phyloP scores from a whole-genome alignment of 2,329 filamentous ascomycete species.

The Elsinoe australis region DNA sequence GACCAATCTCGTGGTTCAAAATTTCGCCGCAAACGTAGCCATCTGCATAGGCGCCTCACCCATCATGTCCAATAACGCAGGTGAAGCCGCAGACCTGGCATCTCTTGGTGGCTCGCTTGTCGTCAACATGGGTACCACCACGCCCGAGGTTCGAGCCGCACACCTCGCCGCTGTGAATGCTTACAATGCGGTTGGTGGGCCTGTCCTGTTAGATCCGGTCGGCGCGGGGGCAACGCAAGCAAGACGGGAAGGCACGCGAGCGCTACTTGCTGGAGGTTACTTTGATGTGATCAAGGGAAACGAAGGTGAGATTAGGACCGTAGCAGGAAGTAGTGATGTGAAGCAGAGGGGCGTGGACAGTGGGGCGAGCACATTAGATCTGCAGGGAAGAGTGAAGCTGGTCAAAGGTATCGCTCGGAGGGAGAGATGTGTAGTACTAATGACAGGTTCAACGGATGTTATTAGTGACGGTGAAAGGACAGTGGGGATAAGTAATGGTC shows the following conservation, averaged over 20 bases:
- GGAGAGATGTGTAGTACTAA: conserved; percentile 65
- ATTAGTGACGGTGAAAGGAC: conserved; percentile 66
- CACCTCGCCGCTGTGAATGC: conserved; percentile 67
- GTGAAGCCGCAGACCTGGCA: conserved; percentile 75
- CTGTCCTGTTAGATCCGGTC: conserved; percentile 81
- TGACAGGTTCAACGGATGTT: conserved; percentile 74
- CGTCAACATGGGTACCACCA: conserved; percentile 92
- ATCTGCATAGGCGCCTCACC: conserved; percentile 77
- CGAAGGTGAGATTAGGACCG: conserved; percentile 73
- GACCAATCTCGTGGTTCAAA: conserved; percentile 94
- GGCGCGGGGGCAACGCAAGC: conserved; percentile 76
- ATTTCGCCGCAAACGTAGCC: conserved; percentile 87
- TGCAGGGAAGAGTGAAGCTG: conserved; percentile 52
- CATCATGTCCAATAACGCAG: conserved; percentile 86
- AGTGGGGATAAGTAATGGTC: conserved; percentile 66
- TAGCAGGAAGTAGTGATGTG: conserved; percentile 50
- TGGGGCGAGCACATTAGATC: conserved; percentile 47
- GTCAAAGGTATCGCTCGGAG: conserved; percentile 59
- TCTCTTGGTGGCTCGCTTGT: conserved; percentile 70
- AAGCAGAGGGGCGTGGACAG: conserved; percentile 80
- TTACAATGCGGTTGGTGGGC: conserved; percentile 70
- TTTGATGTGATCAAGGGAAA: conserved; percentile 92
- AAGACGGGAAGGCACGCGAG: conserved; percentile 61
- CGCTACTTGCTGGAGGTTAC: conserved; percentile 64
- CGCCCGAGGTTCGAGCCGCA: conserved; percentile 62